These are phyloP conservation scores for Mortierella polycephala DNA, from an alignment of 371 early-diverging fungal genomes.

Conservation along the genomic window DNA sequence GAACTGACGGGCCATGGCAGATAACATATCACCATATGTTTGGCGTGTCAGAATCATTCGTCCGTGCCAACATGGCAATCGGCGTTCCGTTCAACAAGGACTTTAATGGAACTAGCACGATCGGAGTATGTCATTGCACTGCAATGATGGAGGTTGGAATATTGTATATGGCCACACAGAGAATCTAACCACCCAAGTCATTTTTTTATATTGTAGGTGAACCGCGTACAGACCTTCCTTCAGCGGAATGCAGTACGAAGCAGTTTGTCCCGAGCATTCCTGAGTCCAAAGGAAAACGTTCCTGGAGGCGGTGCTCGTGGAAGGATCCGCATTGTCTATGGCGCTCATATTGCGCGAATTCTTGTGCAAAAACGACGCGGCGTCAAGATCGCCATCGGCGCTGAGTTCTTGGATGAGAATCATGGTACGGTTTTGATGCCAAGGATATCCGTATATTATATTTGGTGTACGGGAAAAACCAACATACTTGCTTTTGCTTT, in stretches of 20 bases:
- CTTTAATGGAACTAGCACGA: constrained; percentile 34
- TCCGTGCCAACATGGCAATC: constrained; percentile 28
- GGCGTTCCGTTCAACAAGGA: constrained; percentile 48
- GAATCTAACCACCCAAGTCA: too few species aligned
- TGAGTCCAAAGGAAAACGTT: constrained; percentile 17
- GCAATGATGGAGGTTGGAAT: too few species aligned
- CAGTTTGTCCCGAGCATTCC: constrained; percentile 37
- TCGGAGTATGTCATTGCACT: constrained; percentile 12
- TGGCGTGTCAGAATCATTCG: constrained; percentile 17
- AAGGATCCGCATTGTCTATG: constrained; percentile 36
- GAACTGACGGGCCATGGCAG: constrained; percentile 44
- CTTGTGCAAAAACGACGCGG: constrained; percentile 31
- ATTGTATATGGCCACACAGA: too few species aligned
- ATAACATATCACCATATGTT: constrained; percentile 36
- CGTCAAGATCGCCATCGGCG: constrained; percentile 38
- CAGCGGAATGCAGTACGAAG: constrained; percentile 47
- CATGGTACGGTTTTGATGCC: constrained; percentile 12
- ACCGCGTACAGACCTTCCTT: constrained; percentile 36
- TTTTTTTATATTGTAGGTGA: too few species aligned
- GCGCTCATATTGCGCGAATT: constrained; percentile 36
- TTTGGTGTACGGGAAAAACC: too few species aligned
- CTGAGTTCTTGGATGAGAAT: constrained; percentile 44
- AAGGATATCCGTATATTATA: too few species aligned
- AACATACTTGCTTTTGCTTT: background rate
- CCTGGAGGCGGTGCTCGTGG: constrained; percentile 23